Evolutionary conservation across 2,329 filamentous ascomycete species (phyloP).

Genomic region (Calycina marina): DNA sequence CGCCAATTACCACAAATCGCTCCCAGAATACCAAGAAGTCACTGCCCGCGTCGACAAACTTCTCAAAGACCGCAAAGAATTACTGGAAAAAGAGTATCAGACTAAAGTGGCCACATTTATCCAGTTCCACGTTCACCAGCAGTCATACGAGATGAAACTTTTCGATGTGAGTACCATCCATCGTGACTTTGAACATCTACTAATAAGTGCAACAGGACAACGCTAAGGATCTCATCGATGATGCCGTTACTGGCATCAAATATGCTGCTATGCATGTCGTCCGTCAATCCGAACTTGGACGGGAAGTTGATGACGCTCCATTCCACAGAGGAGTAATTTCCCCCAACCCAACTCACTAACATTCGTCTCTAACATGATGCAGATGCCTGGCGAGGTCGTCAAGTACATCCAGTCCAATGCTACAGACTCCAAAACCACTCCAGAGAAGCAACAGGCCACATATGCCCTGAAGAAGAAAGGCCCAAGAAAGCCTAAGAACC

Average conservation of each 20-base stretch:
- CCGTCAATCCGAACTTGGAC: constrained; percentile 6
- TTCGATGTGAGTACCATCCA: constrained; percentile 7
- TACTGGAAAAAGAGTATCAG: constrained; percentile 6
- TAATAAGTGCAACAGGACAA: neutral
- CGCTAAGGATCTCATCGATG: constrained; percentile 6
- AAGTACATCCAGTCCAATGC: constrained; percentile 5
- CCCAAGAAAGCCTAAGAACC: constrained; percentile 3
- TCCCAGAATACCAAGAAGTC: constrained; percentile 17
- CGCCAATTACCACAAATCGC: constrained; percentile 15
- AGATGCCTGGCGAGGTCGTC: constrained; percentile 5
- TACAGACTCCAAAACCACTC: no score
- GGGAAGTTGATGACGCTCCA: constrained; percentile 10
- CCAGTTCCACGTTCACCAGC: no score
- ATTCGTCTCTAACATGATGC: constrained; percentile 4
- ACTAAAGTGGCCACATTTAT: no score
- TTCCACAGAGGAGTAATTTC: constrained; percentile 16
- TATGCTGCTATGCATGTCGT: constrained; percentile 13
- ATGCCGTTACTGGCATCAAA: constrained; percentile 11
- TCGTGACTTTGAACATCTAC: constrained; percentile 10
- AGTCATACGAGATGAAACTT: constrained; percentile 6
- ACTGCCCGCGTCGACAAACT: constrained; percentile 9
- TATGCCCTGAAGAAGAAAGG: constrained; percentile 1
- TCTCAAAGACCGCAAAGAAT: constrained; percentile 7
- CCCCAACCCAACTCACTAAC: neutral
- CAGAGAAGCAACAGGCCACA: no score